These are phyloP conservation scores for Triangularia setosa DNA, from an alignment of 2,329 filamentous ascomycete species.

Conservation along the genomic window DNA sequence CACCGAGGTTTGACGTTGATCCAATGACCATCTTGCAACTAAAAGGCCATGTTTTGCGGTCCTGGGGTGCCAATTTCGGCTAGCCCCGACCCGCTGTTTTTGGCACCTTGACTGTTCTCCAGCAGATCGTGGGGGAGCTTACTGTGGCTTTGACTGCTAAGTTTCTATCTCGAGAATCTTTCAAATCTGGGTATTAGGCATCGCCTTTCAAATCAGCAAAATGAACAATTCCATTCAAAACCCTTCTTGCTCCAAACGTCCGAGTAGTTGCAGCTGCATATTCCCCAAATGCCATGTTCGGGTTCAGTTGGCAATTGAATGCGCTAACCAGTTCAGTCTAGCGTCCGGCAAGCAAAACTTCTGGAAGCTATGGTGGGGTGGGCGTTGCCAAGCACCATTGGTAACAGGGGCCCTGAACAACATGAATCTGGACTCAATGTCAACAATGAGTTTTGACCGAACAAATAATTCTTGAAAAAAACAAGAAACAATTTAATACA, in stretches of 20 bases:
- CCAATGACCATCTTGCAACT: background rate
- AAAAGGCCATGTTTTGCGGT: too few relatives aligned
- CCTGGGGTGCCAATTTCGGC: too few relatives aligned
- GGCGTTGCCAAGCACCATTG: background rate
- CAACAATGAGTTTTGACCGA: background rate
- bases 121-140: conserved; percentile 6
- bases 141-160: background rate
- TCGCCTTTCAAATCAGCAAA: background rate
- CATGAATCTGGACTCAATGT: background rate
- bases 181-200: background rate
- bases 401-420: background rate
- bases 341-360: background rate
- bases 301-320: background rate
- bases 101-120: conserved; percentile 4
- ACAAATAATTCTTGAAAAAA: background rate
- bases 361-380: background rate
- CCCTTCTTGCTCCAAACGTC: background rate
- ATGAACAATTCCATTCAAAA: background rate
- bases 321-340: background rate
- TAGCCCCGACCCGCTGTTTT: too few relatives aligned
- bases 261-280: background rate
- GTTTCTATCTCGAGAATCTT: background rate
- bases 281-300: background rate
- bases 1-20: background rate
- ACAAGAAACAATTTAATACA: background rate